Base-by-base conservation (phyloP, 2,329 filamentous ascomycete genomes). In the Leptosphaerulina australis region DNA sequence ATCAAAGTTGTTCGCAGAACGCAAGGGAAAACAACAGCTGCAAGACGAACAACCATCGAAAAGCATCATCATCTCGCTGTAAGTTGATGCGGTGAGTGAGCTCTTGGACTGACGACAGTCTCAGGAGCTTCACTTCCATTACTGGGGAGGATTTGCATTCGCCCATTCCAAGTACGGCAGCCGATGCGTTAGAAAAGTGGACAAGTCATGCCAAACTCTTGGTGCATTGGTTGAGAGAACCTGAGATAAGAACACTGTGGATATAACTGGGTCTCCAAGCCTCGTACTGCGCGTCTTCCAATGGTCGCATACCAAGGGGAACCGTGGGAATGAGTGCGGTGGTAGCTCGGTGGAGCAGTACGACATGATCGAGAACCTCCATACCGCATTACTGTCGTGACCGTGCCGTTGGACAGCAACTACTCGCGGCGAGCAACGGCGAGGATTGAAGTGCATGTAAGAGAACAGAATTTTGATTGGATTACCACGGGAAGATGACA, bases 211-310 rank as follows among this genome's bases (percentile, higher is more conserved):
- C 53, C 58, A 60, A 54, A 56, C 44, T 46, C 55, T 56, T 60
- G 56, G 61, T 46, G 56, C 51, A 35, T 58, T 66, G 54, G 49
- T 65, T 65, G 45, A 63, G 63, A 62, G 36, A 67, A 63, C 56
- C 59, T 62, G 58, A 67, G 67, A 70, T 69, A 69, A 69, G 59
- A 38, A 60, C 50, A 59, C 31, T 59, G 66, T 69, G 67, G 66
- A 62, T 69, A 69, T 56, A 68, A 63, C 51, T 67, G 67, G 67
- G 64, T 51, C 44, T 50, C 61, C 55, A 60, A 63, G 57, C 56
- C 59, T 59, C 55, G 38, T 53, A 55, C 50, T 61, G 56, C 62
- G 62, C 53, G 45, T 56, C 48, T 34, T 49, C 66, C 67, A 70
- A 71, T 69, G 56, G 47, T 61, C 41, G 44, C 29, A 34, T 33